Conservation (phyloP, 2,329 filamentous ascomycete genomes). For the Penicillium sp. region DNA sequence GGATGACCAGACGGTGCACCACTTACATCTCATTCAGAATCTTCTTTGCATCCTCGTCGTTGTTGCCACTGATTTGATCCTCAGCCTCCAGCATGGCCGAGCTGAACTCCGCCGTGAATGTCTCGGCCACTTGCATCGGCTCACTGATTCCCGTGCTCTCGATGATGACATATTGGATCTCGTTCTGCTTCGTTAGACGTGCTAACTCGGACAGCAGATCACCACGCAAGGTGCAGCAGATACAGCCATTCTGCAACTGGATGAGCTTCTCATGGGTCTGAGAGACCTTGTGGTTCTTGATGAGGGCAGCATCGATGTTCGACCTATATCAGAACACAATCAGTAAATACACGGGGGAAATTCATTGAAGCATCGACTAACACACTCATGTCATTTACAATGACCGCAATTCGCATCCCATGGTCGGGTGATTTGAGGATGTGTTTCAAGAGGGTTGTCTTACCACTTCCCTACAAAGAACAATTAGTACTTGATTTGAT, state of each 20-base stretch:
- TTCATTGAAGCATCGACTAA: constrained; percentile 30
- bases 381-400: constrained; percentile 71
- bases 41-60: constrained; percentile 45
- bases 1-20: not conserved
- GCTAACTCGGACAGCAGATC: constrained; percentile 70
- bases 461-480: constrained; percentile 59
- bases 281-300: constrained; percentile 57
- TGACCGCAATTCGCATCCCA: constrained; percentile 66
- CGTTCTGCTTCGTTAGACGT: constrained; percentile 58
- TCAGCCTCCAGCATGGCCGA: constrained; percentile 49
- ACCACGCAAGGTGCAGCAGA: constrained; percentile 71
- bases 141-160: constrained; percentile 72
- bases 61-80: constrained; percentile 44
- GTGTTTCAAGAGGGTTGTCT: constrained; percentile 68
- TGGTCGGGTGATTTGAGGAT: constrained; percentile 64
- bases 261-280: constrained; percentile 64
- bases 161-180: constrained; percentile 70
- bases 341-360: not conserved
- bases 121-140: constrained; percentile 72
- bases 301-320: constrained; percentile 64
- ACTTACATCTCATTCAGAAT: constrained; percentile 49
- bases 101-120: constrained; percentile 60
- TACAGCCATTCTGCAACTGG: constrained; percentile 70
- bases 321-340: constrained; percentile 40
- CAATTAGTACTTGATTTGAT: not conserved